These are phyloP conservation scores for Allomyces arbusculus DNA, from an alignment of 192 early-diverging fungal species.

Conservation along the genomic window DNA sequence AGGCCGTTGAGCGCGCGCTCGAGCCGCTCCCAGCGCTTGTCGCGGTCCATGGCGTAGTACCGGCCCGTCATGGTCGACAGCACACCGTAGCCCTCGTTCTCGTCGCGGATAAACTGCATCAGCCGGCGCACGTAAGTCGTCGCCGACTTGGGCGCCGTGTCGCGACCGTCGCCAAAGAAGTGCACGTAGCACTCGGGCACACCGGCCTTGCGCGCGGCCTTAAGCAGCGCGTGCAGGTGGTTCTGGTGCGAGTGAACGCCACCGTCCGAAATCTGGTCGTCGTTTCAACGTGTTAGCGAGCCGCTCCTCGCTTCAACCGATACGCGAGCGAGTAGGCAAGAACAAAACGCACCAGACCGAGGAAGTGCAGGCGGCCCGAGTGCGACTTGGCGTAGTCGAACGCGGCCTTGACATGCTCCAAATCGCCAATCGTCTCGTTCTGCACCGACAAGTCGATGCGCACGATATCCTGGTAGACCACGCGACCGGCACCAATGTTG, in stretches of 20 bases:
- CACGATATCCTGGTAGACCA: slow-evolving; percentile 99
- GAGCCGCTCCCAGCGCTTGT: slow-evolving; percentile 99
- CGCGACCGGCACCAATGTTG: slow-evolving; percentile 97
- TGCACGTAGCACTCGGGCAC: slow-evolving; percentile 78
- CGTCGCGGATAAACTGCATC: slow-evolving; percentile 30
- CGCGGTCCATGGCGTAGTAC: slow-evolving; percentile 99
- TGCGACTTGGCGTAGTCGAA: slow-evolving; percentile 68
- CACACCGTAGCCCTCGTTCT: slow-evolving; percentile 50
- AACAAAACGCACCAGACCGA: slow-evolving; percentile 47
- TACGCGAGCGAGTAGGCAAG: neutral
- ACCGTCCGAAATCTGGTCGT: slow-evolving; percentile 61
- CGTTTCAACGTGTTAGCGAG: neutral
- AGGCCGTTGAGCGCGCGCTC: slow-evolving; percentile 85
- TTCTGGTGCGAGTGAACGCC: slow-evolving; percentile 94
- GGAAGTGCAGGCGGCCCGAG: slow-evolving; percentile 76
- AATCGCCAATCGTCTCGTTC: slow-evolving; percentile 56
- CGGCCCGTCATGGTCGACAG: slow-evolving; percentile 86
- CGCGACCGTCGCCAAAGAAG: slow-evolving; percentile 95
- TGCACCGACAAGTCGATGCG: slow-evolving; percentile 84
- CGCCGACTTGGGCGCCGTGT: slow-evolving; percentile 78
- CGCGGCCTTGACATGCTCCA: slow-evolving; percentile 50
- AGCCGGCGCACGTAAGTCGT: slow-evolving; percentile 60
- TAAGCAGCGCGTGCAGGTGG: slow-evolving; percentile 66
- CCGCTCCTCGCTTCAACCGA: neutral
- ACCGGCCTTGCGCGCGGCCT: slow-evolving; percentile 61